Percentiles rank a stretch among this genome's conserved stretches.
These are phyloP conservation scores for Hylodesmum podocarpum DNA, from an alignment of 306 rosid genomes.

Conservation along the genomic window DNA sequence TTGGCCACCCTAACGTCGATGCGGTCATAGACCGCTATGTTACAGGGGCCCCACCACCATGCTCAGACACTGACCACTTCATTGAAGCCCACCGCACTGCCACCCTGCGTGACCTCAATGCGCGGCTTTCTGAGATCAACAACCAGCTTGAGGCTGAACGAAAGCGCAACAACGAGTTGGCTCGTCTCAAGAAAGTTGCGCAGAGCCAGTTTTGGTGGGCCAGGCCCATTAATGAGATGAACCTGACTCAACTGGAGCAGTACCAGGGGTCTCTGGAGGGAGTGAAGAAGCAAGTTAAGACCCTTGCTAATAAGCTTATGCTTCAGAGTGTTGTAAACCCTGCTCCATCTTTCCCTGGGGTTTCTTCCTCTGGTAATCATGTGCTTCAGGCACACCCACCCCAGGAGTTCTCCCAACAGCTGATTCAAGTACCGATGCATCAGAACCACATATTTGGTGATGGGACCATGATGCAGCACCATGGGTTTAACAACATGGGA, in stretches of 20 bases:
- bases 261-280: not conserved
- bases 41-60: not conserved
- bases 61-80: not conserved
- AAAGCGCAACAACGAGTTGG: not conserved
- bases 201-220: conserved; percentile 30
- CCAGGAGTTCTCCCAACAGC: not conserved
- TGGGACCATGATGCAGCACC: not conserved
- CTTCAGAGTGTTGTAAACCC: not conserved
- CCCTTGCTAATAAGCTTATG: not conserved
- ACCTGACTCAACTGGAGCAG: not conserved
- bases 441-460: conserved; percentile 9
- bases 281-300: not conserved
- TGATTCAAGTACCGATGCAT: conserved; percentile 8
- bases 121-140: not conserved
- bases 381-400: not conserved
- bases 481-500: not conserved
- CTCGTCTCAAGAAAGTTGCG: not conserved
- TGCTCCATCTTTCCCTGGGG: not conserved
- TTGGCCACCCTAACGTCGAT: conserved; percentile 39
- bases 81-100: conserved; percentile 36
- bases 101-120: conserved; percentile 26
- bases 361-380: not conserved
- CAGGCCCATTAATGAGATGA: too few species aligned
- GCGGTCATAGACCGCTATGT: conserved; percentile 24
- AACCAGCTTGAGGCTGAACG: not conserved